A percentile compares a stretch with the other conserved stretches of the same genome.
Conservation (phyloP, 805 yeast genomes). For the Candida gorgasii region DNA sequence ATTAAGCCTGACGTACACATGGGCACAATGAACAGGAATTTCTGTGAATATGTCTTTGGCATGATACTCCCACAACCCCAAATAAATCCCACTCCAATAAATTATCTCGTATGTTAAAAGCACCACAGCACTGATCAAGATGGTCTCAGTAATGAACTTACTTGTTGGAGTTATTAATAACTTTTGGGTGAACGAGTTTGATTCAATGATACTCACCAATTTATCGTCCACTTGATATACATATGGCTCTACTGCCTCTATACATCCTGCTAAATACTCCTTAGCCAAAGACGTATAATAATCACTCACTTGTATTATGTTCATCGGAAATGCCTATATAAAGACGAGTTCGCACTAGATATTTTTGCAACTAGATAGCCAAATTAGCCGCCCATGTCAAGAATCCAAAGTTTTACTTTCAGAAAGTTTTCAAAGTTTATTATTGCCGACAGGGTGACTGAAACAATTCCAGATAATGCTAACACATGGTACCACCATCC, state of each 20-base stretch:
- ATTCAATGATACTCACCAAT: slow-evolving; percentile 7
- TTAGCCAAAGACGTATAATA: not conserved
- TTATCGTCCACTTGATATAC: slow-evolving; percentile 5
- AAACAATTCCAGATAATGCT: not conserved
- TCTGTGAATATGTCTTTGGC: slow-evolving; percentile 67
- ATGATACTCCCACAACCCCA: slow-evolving; percentile 49
- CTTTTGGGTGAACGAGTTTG: slow-evolving; percentile 19
- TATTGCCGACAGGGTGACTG: not conserved
- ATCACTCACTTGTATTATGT: not conserved
- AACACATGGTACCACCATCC: slow-evolving; percentile 34
- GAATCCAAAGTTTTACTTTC: slow-evolving; percentile 4
- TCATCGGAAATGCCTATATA: not conserved
- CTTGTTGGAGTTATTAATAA: slow-evolving; percentile 28
- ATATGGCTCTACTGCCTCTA: not conserved
- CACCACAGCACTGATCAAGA: slow-evolving; percentile 24
- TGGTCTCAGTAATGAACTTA: slow-evolving; percentile 29
- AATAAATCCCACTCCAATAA: slow-evolving; percentile 44
- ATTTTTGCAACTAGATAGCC: not conserved
- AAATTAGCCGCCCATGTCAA: slow-evolving; percentile 9
- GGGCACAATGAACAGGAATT: slow-evolving; percentile 78
- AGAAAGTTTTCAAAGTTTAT: slow-evolving; percentile 13
- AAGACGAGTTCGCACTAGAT: not conserved
- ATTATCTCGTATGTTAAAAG: slow-evolving; percentile 39
- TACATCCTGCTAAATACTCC: not conserved
- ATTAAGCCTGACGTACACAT: slow-evolving; percentile 58